Percentiles rank a stretch among this genome's conserved stretches.
Conservation (phyloP, 169 alveolate genomes). For the Plasmodium berghei region DNA sequence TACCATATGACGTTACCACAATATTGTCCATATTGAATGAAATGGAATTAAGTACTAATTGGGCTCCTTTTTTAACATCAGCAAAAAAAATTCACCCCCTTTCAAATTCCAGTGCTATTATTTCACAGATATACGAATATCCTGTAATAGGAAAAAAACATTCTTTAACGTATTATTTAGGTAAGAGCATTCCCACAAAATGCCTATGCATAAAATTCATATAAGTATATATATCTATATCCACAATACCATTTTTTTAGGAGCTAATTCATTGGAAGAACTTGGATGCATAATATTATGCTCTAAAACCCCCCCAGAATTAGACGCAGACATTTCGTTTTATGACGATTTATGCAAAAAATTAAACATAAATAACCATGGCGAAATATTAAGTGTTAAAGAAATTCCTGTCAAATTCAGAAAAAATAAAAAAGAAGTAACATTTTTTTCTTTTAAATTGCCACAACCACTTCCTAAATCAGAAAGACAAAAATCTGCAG, state of each 20-base stretch:
- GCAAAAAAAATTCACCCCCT: constrained; percentile 70
- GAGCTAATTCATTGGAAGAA: constrained; percentile 82
- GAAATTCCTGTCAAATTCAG: constrained; percentile 38
- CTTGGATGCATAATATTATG: constrained; percentile 82
- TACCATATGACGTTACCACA: constrained; percentile 76
- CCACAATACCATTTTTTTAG: background rate
- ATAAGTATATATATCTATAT: background rate
- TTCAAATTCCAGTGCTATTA: constrained; percentile 78
- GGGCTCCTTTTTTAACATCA: constrained; percentile 83
- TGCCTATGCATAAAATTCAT: background rate
- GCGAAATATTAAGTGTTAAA: constrained; percentile 60
- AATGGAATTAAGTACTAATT: constrained; percentile 79
- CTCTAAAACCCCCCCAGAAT: constrained; percentile 81
- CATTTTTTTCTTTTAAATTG: constrained; percentile 30
- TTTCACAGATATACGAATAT: constrained; percentile 80
- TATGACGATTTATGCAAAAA: constrained; percentile 49
- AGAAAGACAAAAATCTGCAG: constrained; percentile 78
- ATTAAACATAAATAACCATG: constrained; percentile 50
- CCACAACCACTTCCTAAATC: constrained; percentile 74
- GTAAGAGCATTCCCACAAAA: background rate
- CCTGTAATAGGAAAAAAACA: constrained; percentile 82
- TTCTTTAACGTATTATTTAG: constrained; percentile 79
- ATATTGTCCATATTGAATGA: constrained; percentile 79
- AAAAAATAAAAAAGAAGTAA: constrained; percentile 41
- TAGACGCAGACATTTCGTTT: constrained; percentile 51